phyloP scores from a whole-genome alignment of 1,284 basidiomycete species.

The Tremellales sp. region DNA sequence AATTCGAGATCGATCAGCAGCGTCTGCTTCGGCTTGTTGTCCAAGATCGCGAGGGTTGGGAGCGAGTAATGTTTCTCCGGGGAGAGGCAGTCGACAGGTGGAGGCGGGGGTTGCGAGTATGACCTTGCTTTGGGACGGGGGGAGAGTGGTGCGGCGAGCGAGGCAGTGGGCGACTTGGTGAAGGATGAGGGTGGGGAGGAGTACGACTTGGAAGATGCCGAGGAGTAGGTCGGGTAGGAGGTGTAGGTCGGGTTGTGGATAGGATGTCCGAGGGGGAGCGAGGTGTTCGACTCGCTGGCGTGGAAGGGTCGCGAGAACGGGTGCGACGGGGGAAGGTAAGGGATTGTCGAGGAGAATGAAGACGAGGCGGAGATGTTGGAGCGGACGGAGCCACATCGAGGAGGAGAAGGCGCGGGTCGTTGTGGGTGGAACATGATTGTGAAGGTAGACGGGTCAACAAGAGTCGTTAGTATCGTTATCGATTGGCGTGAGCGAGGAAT shows the following conservation, averaged over 20 bases:
- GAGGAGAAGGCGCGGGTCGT: conserved; percentile 17
- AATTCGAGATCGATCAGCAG: conserved; percentile 28
- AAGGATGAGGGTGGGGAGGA: background rate
- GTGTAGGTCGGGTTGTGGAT: background rate
- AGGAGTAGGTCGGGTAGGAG: background rate
- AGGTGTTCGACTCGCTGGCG: conserved; percentile 1
- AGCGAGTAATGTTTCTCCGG: conserved; percentile 9
- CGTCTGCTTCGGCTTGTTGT: conserved; percentile 19
- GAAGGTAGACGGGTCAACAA: background rate
- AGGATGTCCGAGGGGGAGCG: background rate
- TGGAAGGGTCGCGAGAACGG: background rate
- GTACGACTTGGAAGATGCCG: background rate
- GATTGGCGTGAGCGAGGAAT: too few species aligned
- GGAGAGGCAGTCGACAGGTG: background rate
- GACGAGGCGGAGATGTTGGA: too few species aligned
- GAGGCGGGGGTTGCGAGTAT: background rate
- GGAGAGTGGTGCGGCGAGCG: conserved; percentile 7
- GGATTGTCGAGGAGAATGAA: conserved; percentile 24
- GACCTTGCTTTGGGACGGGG: background rate
- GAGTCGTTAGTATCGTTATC: too few species aligned
- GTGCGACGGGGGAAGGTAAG: conserved; percentile 6
- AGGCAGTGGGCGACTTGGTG: conserved; percentile 2
- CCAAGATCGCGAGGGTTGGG: conserved; percentile 25
- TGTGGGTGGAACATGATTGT: conserved; percentile 14
- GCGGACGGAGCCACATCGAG: conserved; percentile 3